Percentiles rank a stretch among this genome's conserved stretches.
These are phyloP conservation scores for Agroathelia rolfsii DNA, from an alignment of 1,284 basidiomycete genomes.

Conservation along the genomic window DNA sequence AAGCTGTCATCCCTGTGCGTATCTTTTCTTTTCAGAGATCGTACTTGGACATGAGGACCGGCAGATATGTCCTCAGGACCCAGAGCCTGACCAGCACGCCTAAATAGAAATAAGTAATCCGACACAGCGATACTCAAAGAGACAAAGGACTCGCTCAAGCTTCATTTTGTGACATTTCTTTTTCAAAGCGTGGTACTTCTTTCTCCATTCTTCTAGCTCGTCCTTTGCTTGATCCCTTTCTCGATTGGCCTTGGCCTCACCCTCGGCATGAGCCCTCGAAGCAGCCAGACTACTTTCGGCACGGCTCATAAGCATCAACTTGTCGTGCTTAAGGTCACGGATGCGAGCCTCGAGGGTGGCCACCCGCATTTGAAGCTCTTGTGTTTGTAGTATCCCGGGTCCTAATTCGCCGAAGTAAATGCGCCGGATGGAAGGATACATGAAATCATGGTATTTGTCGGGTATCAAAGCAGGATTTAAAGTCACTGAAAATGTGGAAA, in stretches of 20 bases:
- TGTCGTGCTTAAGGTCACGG: constrained; percentile 26
- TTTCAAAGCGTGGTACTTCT: constrained; percentile 20
- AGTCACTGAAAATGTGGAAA: constrained; percentile 15
- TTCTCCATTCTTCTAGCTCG: constrained; percentile 20
- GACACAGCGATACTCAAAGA: not conserved
- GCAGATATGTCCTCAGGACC: too few species aligned
- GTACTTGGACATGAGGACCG: too few species aligned
- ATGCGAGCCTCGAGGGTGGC: constrained; percentile 25
- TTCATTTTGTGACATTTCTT: constrained; percentile 17
- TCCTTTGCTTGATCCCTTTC: constrained; percentile 18
- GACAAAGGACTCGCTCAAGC: constrained; percentile 11
- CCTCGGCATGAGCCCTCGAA: constrained; percentile 20
- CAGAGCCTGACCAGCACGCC: too few species aligned
- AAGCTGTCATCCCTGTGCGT: too few species aligned
- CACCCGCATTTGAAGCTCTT: constrained; percentile 20
- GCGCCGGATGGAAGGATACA: constrained; percentile 44
- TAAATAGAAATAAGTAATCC: too few species aligned
- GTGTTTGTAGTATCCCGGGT: constrained; percentile 12
- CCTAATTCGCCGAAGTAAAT: constrained; percentile 38
- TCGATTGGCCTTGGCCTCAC: constrained; percentile 23
- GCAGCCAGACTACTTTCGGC: constrained; percentile 26
- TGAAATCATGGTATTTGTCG: constrained; percentile 47
- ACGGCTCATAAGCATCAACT: constrained; percentile 29
- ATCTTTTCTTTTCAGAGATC: too few species aligned
- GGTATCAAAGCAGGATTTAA: constrained; percentile 44